Evolutionary conservation across 257 asterid genomes (phyloP).

Genomic region (Solanum dulcamara): DNA sequence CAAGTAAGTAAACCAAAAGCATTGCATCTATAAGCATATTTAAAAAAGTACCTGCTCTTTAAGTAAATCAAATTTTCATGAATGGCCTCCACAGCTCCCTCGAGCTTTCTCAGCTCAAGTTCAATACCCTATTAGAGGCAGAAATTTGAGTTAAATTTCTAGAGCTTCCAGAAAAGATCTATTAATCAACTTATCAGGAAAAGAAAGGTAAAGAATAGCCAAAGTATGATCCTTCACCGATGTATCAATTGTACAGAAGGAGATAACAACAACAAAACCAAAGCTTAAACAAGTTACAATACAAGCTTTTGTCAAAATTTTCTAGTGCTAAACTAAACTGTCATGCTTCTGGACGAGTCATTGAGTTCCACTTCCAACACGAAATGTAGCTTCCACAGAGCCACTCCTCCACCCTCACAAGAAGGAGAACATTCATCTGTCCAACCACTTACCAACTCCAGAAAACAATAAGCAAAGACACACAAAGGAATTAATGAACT

Average conservation of each 20-base stretch:
- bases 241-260: neutral
- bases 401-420: neutral
- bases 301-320: neutral
- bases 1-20: neutral
- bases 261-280: neutral
- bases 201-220: neutral
- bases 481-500: neutral
- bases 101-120: slow-evolving; percentile 86
- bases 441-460: neutral
- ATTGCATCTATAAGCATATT: neutral
- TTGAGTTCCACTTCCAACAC: neutral
- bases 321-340: neutral
- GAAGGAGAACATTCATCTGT: neutral
- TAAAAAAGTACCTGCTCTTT: slow-evolving; percentile 41
- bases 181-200: neutral
- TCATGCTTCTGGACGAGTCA: neutral
- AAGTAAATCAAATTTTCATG: slow-evolving; percentile 72
- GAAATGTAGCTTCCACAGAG: neutral
- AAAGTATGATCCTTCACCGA: neutral
- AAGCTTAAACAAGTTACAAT: neutral
- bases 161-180: neutral
- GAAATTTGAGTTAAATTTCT: neutral
- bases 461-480: neutral
- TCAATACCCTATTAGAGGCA: slow-evolving; percentile 61
- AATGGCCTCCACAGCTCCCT: slow-evolving; percentile 82